Base-by-base conservation (phyloP, 768 basidiomycete species). In the Pisolithus sp. region DNA sequence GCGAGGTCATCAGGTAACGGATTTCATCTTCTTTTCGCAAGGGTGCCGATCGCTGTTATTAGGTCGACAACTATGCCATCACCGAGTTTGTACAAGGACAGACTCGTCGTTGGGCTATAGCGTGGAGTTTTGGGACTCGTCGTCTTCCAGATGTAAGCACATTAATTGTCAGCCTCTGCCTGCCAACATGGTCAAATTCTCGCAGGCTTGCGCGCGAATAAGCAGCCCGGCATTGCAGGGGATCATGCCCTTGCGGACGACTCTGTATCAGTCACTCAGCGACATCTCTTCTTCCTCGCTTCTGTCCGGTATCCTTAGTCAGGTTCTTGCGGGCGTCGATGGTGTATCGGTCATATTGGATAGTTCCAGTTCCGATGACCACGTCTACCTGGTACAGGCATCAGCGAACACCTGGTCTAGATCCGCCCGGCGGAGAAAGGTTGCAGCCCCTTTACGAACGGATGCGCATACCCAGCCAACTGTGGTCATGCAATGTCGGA, bases 51-150 rank as follows among this genome's bases (percentile, higher is more conserved):
- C 1, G 24, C 17, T 36, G 5, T 26, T 26, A 30, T 34, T 10
- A 96, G 92, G 79, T 97, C 41, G 72, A 79, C 30, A 96, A 96
- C 67, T 98, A 94, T 65, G 87, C 83, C 0, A 72, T 97, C 42
- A 83, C 83, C 0, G 85, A 92, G 57, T 86, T 94, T 43, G 72
- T 85, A 3, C 93, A 93, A 68, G 91, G 94, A 0, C 81, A 85
- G 51, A 97, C 95, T 0, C 77, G 86, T 2, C 80, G 96, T n/a
- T 98, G 93, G 93, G 89, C 85, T 0, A 68, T 98, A 2, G 91
- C 79, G 0, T 97, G 95, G 95, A 93, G 89, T 0, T 83, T 85
- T 49, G 71, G 69, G 2, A 75, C 77, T 26, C 64, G 64, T 13
- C 81, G 82, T 7, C 69, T 96, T 28, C 84, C 90, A 1, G 92